Evolutionary conservation across 768 basidiomycete genomes (phyloP), one percentile per base, ranked within the genome.

Genomic region (Termitomyces titanicus): DNA sequence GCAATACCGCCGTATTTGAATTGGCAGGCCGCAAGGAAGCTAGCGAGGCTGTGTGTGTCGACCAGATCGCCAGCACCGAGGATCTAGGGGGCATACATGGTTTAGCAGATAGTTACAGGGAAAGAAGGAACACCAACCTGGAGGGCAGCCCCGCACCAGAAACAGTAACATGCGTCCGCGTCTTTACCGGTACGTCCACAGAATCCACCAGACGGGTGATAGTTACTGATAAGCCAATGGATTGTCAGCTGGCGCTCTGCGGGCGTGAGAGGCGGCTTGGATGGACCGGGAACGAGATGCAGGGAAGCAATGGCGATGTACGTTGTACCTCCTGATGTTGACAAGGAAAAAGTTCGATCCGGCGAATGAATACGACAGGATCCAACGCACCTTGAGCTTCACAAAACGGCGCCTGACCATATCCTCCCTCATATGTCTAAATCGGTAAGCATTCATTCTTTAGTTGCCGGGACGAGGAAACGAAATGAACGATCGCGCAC

Each of bases 161-260:
- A 98, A 60, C 90, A 92, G 70, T 99, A 99, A 68, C 96, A 99
- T 3, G 94, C 91, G 60, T 98, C 96, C 5, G 88, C 81, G 4
- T 79, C 75, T 72, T 99, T 99, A 55, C 84, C 86, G 1, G 93
- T 93, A 22, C 96, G 80, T 2, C 96, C 96, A 61, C 88, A 76
- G 65, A 94, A 97, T 0, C 96, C 96, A 0, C 93, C 93, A 0
- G 76, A 75, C 0, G 63, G 57, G 44, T 81, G 75, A 66, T 93
- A 94, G 48, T 88, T 89, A 43, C 84, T 80, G 15, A 85, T 57
- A 1, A 95, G 74, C 94, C 94, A 98, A 27, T 85, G 75, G 27
- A 89, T 72, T 0, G 92, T 90, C 42, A 72, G 67, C 9, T 72
- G 63, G 42, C 75, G 78, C 58, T 88, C 80, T 7, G 60, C 58